A percentile compares a stretch with the other conserved stretches of the same genome.
These are phyloP conservation scores for Apiotrichum gracile DNA, from an alignment of 1,284 basidiomycete genomes.

Conservation along the genomic window DNA sequence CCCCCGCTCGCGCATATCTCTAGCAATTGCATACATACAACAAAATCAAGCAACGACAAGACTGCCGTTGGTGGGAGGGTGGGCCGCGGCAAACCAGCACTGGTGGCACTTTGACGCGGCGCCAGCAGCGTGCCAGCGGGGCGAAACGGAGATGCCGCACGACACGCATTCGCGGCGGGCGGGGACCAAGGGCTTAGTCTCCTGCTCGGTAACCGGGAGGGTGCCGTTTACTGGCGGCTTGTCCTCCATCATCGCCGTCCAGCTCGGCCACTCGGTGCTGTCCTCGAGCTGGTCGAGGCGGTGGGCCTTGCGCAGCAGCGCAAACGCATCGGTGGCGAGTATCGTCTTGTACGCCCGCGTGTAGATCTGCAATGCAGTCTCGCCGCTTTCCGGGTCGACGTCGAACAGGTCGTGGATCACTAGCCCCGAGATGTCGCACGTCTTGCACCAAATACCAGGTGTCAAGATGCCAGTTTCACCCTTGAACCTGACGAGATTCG, in stretches of 20 bases:
- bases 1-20: too few relatives aligned
- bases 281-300: constrained; percentile 56
- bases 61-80: not conserved
- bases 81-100: constrained; percentile 12
- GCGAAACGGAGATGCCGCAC: constrained; percentile 38
- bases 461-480: constrained; percentile 77
- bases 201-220: too few relatives aligned
- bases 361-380: constrained; percentile 80
- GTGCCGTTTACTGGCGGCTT: not conserved
- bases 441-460: constrained; percentile 72
- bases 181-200: not conserved
- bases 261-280: not conserved
- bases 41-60: not conserved
- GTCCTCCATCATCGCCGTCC: too few relatives aligned
- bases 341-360: constrained; percentile 76
- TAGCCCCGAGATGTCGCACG: constrained; percentile 59
- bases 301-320: constrained; percentile 74
- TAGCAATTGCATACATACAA: not conserved
- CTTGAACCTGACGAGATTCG: constrained; percentile 70
- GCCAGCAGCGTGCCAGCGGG: constrained; percentile 31
- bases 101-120: constrained; percentile 15
- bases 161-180: constrained; percentile 14
- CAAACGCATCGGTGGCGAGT: constrained; percentile 59
- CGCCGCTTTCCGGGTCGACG: constrained; percentile 59
- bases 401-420: constrained; percentile 76